Conservation (phyloP, 164 flowering plant genomes). For the Aristolochia californica region DNA sequence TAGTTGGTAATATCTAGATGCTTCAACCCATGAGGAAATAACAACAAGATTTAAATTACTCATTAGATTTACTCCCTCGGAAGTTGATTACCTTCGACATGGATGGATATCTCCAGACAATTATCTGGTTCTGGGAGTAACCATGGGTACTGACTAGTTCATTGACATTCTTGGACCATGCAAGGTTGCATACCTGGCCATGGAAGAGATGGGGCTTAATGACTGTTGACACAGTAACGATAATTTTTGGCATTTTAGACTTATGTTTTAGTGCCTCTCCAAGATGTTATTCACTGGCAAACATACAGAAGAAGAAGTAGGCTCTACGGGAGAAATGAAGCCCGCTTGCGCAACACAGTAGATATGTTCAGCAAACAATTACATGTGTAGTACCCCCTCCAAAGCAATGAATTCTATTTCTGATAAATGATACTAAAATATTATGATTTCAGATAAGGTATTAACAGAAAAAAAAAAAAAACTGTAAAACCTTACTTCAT, state of each 20-base stretch:
- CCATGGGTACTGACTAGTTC: slow-evolving; percentile 99
- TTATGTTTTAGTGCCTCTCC: not conserved
- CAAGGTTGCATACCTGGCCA: slow-evolving; percentile 88
- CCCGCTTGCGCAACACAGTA: no score
- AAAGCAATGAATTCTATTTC: not conserved
- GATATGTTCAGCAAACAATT: not conserved
- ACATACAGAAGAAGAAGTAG: not conserved
- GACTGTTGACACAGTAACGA: no score
- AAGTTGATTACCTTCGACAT: slow-evolving; percentile 71
- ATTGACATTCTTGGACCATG: slow-evolving; percentile 95
- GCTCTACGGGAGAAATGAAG: no score
- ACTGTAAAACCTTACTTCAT: no score
- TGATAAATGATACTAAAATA: not conserved
- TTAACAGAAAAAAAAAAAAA: not conserved
- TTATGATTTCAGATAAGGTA: not conserved
- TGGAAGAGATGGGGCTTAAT: no score
- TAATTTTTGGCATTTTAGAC: not conserved
- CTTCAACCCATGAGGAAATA: no score
- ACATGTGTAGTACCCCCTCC: no score
- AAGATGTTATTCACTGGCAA: not conserved
- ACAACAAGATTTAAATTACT: no score
- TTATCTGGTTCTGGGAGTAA: slow-evolving; percentile 91
- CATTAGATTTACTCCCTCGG: no score
- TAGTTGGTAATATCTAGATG: not conserved
- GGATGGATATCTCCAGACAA: slow-evolving; percentile 88